Evolutionary conservation across 768 basidiomycete species (phyloP).

Genomic region (Tephrocybe sp.): DNA sequence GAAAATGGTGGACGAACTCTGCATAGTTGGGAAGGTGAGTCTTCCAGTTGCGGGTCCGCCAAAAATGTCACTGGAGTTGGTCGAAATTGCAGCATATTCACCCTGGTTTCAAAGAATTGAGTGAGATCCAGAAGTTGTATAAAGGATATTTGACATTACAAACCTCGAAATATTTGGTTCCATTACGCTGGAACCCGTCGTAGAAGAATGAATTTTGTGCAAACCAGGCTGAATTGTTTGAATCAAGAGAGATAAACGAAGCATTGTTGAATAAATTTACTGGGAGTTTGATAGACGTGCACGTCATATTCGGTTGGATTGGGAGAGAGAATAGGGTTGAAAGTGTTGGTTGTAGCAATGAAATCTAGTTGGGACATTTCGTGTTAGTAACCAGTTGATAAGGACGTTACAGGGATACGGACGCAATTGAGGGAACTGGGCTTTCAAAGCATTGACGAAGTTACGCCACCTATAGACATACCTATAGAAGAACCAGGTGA

Average conservation of each 20-base stretch:
- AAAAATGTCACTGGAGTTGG: constrained; percentile 42
- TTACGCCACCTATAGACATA: constrained; percentile 48
- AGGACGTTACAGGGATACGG: not conserved
- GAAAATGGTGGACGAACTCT: constrained; percentile 31
- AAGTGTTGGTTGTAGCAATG: constrained; percentile 45
- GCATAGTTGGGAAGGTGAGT: constrained; percentile 49
- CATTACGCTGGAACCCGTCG: constrained; percentile 41
- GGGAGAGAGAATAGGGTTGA: constrained; percentile 40
- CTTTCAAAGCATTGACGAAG: constrained; percentile 38
- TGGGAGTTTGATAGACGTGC: constrained; percentile 54
- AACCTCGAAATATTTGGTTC: constrained; percentile 48
- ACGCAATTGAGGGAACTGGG: constrained; percentile 48
- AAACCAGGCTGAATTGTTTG: constrained; percentile 28
- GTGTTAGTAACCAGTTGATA: not conserved
- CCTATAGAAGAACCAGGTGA: constrained; percentile 18
- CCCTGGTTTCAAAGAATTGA: constrained; percentile 27
- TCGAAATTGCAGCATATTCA: constrained; percentile 55
- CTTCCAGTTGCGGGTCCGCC: constrained; percentile 39
- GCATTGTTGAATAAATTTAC: constrained; percentile 22
- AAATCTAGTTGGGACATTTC: constrained; percentile 39
- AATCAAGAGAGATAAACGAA: not conserved
- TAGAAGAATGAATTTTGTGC: constrained; percentile 34
- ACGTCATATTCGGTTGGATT: constrained; percentile 48
- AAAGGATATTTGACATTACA: not conserved
- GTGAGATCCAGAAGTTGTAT: not conserved